Conservation (phyloP, 2,329 filamentous ascomycete species). For the Tolypocladium capitatum region DNA sequence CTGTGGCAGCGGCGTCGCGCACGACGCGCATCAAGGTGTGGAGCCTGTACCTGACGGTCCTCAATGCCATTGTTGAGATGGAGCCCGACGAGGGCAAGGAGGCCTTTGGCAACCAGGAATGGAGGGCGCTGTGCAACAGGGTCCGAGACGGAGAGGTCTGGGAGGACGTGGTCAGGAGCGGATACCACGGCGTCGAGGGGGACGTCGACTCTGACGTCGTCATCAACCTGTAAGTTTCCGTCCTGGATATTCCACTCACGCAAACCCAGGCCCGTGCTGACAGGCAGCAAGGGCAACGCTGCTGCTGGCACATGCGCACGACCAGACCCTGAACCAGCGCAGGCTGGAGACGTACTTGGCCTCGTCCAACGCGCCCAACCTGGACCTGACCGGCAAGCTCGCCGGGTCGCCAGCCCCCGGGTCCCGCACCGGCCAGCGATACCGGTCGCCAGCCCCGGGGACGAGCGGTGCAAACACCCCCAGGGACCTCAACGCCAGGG, state of each 20-base stretch:
- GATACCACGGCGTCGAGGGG: conserved; percentile 78
- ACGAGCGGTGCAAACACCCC: conserved; percentile 65
- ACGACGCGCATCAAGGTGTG: conserved; percentile 88
- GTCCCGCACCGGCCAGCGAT: conserved; percentile 21
- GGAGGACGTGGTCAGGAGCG: conserved; percentile 80
- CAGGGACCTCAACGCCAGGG: conserved; percentile 66
- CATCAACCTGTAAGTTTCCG: conserved; percentile 56
- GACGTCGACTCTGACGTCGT: conserved; percentile 93
- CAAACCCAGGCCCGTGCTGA: neutral
- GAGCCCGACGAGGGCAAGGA: conserved; percentile 82
- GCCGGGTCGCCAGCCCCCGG: conserved; percentile 27
- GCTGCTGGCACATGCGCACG: conserved; percentile 75
- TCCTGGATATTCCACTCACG: no score
- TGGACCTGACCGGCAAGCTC: conserved; percentile 58
- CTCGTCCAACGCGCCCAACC: conserved; percentile 55
- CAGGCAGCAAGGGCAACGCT: conserved; percentile 57
- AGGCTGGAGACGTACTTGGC: conserved; percentile 82
- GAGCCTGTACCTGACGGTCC: conserved; percentile 88
- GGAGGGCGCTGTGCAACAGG: conserved; percentile 68
- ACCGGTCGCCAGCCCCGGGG: conserved; percentile 32
- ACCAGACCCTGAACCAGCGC: conserved; percentile 73
- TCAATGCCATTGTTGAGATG: conserved; percentile 83
- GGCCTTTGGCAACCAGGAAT: conserved; percentile 73
- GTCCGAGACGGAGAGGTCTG: conserved; percentile 86
- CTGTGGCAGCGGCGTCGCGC: conserved; percentile 66